Base-by-base conservation (phyloP, 352 stramenopile species). In the Pythium folliculosum region DNA sequence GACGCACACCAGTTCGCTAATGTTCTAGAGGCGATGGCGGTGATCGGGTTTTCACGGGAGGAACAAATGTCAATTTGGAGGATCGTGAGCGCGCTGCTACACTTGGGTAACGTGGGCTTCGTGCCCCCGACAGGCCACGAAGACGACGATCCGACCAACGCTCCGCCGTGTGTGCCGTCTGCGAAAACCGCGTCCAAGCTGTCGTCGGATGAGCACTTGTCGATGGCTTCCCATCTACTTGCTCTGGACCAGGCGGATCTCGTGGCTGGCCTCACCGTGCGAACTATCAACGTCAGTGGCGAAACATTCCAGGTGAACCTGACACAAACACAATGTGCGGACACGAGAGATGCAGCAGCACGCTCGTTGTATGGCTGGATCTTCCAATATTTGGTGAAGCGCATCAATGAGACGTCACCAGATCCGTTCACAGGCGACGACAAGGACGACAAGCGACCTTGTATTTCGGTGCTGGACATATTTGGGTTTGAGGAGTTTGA, bases 401-500 rank as follows among this genome's bases (percentile, higher is more conserved):
- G 88, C 43, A 80, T 97, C 16, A 97, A 96, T 61, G 59, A 73
- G 52, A 51, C 75, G 45, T 64, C 63, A 51, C 70, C 27, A 49
- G 50, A 72, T 58, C 19, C 56, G 5, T 59, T 51, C n/a, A 60
- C 47, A 10, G 51, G 27, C 5, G 45, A 52, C 38, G 61, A 67
- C 43, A 69, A 69, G 23, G 56, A 57, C 23, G 67, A 70, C 17
- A 58, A 70, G 27, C 58, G 55, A 27, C 75, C 73, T 0, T 94
- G 78, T 22, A 96, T 97, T 48, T 88, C 88, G 4, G 78, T 97
- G 14, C 67, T 97, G 25, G 90, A 97, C 72, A 96, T 97, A 38
- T 97, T 97, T 47, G 90, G 90, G 5, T 97, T 97, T 64, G 90
- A 97, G 71, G 83, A 89, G 60, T 96, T 97, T 63, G 74, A 90